Base-by-base conservation (phyloP, 768 basidiomycete genomes). In the Symmetrospora coprosmae region DNA sequence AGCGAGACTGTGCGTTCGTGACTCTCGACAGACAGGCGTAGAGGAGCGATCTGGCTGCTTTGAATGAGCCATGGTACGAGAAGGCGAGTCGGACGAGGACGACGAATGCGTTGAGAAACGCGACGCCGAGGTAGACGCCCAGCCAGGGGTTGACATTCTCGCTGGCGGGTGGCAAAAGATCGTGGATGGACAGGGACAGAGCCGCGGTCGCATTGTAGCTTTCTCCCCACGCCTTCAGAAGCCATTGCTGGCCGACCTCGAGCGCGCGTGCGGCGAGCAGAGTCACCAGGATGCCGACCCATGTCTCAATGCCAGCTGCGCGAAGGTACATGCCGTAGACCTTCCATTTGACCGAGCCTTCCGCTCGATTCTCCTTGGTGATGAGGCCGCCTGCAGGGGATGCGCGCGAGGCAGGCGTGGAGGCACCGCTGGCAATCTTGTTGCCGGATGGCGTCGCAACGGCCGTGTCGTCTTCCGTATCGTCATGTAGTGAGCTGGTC, bases 171-270 rank as follows among this genome's bases (percentile, higher is more conserved):
- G 59, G 59, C 2, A 60, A 47, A 16, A 60, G 13, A 5, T 11
- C 19, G 13, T 53, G 30, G 1, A 0, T 14, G 0, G 31, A 7
- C 27, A 46, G 21, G 19, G 19, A 19, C 17, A 58, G 30, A 13
- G 13, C 45, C 14, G 11, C 13, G 16, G 9, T 14, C 11, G 11
- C 13, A 47, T 64, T 55, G 41, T 64, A 68, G n/a, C 64, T 47
- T 5, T 49, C 60, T 1, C 64, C 64, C 68, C 68, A 68, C 40
- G 61, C 61, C 9, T 64, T 60, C 0, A 68, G 45, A 5, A 62
- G 37, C 63, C 62, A 39, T 46, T 63, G 64, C 35, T 21, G 17
- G 1, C 31, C 0, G 1, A 48, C 37, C 6, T 11, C 16, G 41
- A 39, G 49, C 8, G 41, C 55, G 9, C 55, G 55, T 2, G 25